These are phyloP conservation scores for Cucumis melo DNA, from an alignment of 306 rosid genomes.

Conservation along the genomic window DNA sequence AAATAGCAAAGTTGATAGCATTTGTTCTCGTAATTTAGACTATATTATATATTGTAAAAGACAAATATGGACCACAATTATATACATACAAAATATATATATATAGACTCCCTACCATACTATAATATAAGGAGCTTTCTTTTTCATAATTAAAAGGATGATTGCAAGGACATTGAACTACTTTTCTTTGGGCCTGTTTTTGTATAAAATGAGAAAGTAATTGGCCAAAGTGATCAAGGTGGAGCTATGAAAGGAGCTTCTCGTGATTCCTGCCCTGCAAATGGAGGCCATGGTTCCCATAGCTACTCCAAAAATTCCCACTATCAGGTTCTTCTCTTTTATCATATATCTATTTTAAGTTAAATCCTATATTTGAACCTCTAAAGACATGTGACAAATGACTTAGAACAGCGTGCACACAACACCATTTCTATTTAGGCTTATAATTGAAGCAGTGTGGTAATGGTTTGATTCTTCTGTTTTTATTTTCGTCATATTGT, in stretches of 20 bases:
- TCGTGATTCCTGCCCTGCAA: conserved; percentile 11
- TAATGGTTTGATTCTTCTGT: too few relatives aligned
- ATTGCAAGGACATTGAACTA: not conserved
- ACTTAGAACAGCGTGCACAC: too few relatives aligned
- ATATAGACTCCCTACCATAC: not conserved
- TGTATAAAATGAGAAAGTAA: not conserved
- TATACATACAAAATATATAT: not conserved
- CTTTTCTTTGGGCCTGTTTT: too few relatives aligned
- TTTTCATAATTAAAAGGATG: not conserved
- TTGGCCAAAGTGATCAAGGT: not conserved
- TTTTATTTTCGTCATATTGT: too few relatives aligned
- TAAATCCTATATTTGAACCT: too few relatives aligned
- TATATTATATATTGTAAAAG: too few relatives aligned
- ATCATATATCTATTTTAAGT: not conserved
- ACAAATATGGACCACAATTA: not conserved
- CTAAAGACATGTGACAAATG: too few relatives aligned
- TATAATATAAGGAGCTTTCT: not conserved
- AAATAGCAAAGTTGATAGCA: too few relatives aligned
- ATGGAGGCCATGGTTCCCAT: conserved; percentile 26
- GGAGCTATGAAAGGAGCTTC: not conserved
- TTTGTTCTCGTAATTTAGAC: too few relatives aligned
- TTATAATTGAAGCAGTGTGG: too few relatives aligned
- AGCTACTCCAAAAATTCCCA: conserved; percentile 36
- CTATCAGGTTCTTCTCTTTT: conserved; percentile 21
- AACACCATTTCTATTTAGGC: too few relatives aligned